phyloP scores from a whole-genome alignment of 805 yeast genomes.

The Suhomyces prunicola region DNA sequence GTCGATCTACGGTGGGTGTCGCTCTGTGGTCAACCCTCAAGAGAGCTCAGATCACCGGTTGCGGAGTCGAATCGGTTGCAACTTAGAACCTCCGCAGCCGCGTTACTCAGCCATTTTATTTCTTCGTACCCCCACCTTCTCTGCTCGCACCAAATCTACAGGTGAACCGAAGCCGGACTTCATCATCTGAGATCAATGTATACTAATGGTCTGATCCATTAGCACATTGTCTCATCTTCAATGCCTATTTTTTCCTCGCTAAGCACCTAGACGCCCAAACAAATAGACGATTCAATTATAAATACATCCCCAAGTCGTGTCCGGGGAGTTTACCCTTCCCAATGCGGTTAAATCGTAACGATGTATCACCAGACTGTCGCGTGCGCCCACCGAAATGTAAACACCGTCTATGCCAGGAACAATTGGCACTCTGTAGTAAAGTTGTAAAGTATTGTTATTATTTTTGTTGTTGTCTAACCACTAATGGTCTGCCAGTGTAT shows the following conservation, averaged over 20 bases:
- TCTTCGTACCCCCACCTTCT: not conserved
- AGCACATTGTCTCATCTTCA: not conserved
- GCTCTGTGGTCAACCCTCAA: not conserved
- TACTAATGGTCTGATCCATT: not conserved
- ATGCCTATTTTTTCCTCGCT: not conserved
- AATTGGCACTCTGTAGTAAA: slow-evolving; percentile 1
- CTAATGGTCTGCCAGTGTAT: not conserved
- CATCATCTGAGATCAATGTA: not conserved
- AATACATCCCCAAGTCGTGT: slow-evolving; percentile 1
- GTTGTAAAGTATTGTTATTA: not conserved
- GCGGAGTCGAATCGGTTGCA: not conserved
- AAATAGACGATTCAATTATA: slow-evolving; percentile 1
- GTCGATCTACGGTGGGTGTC: not conserved
- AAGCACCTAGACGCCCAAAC: not conserved
- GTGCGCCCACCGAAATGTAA: slow-evolving; percentile 6
- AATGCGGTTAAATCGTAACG: slow-evolving; percentile 1
- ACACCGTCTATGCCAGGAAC: slow-evolving; percentile 7
- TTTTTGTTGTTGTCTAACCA: not conserved
- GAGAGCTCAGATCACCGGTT: not conserved
- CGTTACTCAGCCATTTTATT: not conserved
- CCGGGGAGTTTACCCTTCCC: slow-evolving; percentile 3
- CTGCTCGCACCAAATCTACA: not conserved
- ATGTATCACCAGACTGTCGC: not conserved
- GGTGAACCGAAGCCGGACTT: not conserved
- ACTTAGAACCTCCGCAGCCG: not conserved